Base-by-base conservation (phyloP, 106 monocot species). In the Acorus gramineus region DNA sequence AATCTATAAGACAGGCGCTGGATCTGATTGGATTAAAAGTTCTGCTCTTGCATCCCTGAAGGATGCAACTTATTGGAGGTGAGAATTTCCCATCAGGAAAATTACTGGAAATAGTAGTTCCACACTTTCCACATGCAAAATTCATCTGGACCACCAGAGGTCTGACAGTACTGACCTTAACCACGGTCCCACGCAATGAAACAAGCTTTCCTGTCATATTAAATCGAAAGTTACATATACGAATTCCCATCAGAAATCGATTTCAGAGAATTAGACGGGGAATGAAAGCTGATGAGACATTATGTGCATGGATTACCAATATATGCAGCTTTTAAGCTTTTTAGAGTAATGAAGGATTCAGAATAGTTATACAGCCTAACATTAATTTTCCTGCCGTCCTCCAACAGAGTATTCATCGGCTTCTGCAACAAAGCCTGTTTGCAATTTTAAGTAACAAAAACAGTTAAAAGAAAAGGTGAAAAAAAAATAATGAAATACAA, bases 1-100 rank as follows among this genome's bases (percentile, higher is more conserved):
- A 98, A 81, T 98, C 96, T 14, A 98, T 84, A 2, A 73, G 77
- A 60, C 77, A 76, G n/a, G 87, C 91, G 74, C 66, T 75, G 60
- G 91, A 85, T 84, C 91, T 82, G n/a, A 79, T 74, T 8, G 96
- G 96, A 7, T 13, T 68, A 73, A 98, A 98, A 45, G 88, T 88
- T 56, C 73, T 83, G 66, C 88, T 88, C 73, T 78, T 85, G 75
- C 96, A 98, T 67, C 88, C 85, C 50, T 91, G 69, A 69, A 92
- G 65, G 66, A 11, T 63, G 53, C 96, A 98, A 12, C 50, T 67
- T 42, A 66, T 56, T 66, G 96, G 91, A 55, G 91, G 91, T 55
- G 94, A 90, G 75, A 84, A 95, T 66, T 95, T 90, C 43, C 94
- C 94, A 77, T 95, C 90, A 59, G 79, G 79, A 75, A 95, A 95